These are phyloP conservation scores for Micractinium conductrix DNA, from an alignment of 139 green algal species.

Conservation along the genomic window DNA sequence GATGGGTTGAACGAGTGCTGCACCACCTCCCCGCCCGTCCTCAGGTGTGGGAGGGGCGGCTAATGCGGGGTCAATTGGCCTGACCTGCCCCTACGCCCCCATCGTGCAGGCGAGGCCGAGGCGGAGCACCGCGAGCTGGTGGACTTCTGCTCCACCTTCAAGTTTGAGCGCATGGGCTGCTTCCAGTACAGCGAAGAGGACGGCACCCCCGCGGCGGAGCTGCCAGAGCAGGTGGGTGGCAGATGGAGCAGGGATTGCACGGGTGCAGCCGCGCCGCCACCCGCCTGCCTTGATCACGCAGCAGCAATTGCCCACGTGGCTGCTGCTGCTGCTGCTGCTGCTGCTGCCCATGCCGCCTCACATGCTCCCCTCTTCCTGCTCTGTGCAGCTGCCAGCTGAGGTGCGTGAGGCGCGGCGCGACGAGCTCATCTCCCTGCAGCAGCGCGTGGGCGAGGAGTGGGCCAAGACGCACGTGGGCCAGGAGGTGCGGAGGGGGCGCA, in stretches of 20 bases:
- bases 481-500: conserved; percentile 47
- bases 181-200: conserved; percentile 92
- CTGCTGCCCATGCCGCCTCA: too few relatives aligned
- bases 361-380: neutral
- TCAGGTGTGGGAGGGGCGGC: too few relatives aligned
- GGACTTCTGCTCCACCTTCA: conserved; percentile 69
- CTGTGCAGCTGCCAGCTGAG: conserved; percentile 24
- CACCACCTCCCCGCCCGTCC: too few relatives aligned
- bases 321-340: too few relatives aligned
- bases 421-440: conserved; percentile 81
- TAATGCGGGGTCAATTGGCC: too few relatives aligned
- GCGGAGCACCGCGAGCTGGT: conserved; percentile 82
- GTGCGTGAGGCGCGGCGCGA: conserved; percentile 72
- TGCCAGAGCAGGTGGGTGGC: conserved; percentile 61
- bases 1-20: neutral
- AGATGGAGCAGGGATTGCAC: too few relatives aligned
- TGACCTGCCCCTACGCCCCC: too few relatives aligned
- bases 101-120: conserved; percentile 71
- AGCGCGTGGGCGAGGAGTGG: conserved; percentile 73
- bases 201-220: conserved; percentile 82
- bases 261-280: too few relatives aligned
- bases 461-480: conserved; percentile 67
- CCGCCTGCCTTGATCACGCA: too few relatives aligned
- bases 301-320: too few relatives aligned
- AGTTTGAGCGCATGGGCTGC: conserved; percentile 85